phyloP scores from a whole-genome alignment of 371 early-diverging fungal genomes.

The Mucor irregularis region DNA sequence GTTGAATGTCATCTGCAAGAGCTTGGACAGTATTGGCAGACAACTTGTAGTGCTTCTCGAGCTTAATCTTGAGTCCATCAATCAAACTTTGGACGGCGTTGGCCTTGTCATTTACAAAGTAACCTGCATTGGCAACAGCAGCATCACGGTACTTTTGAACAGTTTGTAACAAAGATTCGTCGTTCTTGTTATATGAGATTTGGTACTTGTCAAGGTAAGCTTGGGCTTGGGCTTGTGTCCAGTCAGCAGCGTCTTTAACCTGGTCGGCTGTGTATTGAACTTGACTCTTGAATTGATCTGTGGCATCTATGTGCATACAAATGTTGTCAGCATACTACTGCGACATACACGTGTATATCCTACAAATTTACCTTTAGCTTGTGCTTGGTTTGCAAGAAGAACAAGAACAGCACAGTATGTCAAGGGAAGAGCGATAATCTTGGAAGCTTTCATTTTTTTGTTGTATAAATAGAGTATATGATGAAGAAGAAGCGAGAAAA shows the following conservation, averaged over 20 bases:
- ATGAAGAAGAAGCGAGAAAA: not conserved
- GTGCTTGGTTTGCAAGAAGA: slow-evolving; percentile 12
- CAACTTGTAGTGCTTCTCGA: slow-evolving; percentile 32
- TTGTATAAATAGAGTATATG: not conserved
- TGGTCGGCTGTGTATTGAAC: not conserved
- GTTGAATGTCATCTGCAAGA: slow-evolving; percentile 27
- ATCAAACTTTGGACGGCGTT: slow-evolving; percentile 32
- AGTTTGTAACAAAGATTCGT: slow-evolving; percentile 24
- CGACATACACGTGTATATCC: not conserved
- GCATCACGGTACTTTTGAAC: slow-evolving; percentile 39
- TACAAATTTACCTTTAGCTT: slow-evolving; percentile 22
- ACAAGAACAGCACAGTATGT: slow-evolving; percentile 17
- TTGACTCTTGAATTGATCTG: not conserved
- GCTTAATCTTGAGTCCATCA: slow-evolving; percentile 32
- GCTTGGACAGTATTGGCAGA: slow-evolving; percentile 22
- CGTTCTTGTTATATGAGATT: slow-evolving; percentile 36
- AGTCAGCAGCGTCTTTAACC: slow-evolving; percentile 23
- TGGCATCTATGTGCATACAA: not conserved
- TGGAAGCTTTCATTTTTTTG: slow-evolving; percentile 12
- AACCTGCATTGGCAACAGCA: slow-evolving; percentile 29
- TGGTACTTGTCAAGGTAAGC: slow-evolving; percentile 32
- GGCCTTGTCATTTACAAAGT: slow-evolving; percentile 26
- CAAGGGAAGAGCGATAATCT: slow-evolving; percentile 12
- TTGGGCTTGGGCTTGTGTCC: slow-evolving; percentile 30
- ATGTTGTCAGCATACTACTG: not conserved